These are phyloP conservation scores for Botryotinia globosa DNA, from an alignment of 2,329 filamentous ascomycete genomes.

Conservation along the genomic window DNA sequence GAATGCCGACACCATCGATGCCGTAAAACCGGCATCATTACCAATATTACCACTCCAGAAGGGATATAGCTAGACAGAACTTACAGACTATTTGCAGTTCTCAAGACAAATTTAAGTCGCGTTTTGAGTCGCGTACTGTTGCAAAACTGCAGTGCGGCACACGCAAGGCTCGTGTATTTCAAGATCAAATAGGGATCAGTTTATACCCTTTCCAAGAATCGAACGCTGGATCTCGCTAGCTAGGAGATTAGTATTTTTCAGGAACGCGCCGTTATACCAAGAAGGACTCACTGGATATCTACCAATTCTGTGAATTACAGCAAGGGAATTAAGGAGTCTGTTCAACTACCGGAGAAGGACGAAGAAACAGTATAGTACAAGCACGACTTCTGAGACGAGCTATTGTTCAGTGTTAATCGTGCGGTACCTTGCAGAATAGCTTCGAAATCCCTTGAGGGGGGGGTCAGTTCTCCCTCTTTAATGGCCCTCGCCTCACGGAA, in stretches of 20 bases:
- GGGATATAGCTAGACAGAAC: slow-evolving; percentile 26
- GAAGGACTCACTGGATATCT: slow-evolving; percentile 13
- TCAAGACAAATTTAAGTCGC: slow-evolving; percentile 27
- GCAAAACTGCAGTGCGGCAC: slow-evolving; percentile 14
- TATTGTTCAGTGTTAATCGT: slow-evolving; percentile 20
- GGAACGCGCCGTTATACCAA: background rate
- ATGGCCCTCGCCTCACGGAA: slow-evolving; percentile 21
- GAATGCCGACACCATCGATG: slow-evolving; percentile 2
- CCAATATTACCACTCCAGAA: slow-evolving; percentile 22
- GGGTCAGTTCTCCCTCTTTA: slow-evolving; percentile 25
- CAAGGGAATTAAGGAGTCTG: slow-evolving; percentile 14
- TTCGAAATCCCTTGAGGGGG: slow-evolving; percentile 28
- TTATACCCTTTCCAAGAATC: background rate
- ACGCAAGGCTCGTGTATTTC: slow-evolving; percentile 22
- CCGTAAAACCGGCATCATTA: slow-evolving; percentile 19
- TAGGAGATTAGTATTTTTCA: slow-evolving; percentile 4
- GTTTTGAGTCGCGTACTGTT: slow-evolving; percentile 27
- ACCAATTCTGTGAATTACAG: slow-evolving; percentile 6
- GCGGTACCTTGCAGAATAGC: slow-evolving; percentile 30
- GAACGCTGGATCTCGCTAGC: background rate
- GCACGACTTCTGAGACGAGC: slow-evolving; percentile 16
- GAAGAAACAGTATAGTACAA: slow-evolving; percentile 11
- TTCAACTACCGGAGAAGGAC: slow-evolving; percentile 7
- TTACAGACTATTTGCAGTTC: slow-evolving; percentile 29
- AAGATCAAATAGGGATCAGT: background rate